Conservation (phyloP, 768 basidiomycete genomes). For the Lentinus tigrinus region DNA sequence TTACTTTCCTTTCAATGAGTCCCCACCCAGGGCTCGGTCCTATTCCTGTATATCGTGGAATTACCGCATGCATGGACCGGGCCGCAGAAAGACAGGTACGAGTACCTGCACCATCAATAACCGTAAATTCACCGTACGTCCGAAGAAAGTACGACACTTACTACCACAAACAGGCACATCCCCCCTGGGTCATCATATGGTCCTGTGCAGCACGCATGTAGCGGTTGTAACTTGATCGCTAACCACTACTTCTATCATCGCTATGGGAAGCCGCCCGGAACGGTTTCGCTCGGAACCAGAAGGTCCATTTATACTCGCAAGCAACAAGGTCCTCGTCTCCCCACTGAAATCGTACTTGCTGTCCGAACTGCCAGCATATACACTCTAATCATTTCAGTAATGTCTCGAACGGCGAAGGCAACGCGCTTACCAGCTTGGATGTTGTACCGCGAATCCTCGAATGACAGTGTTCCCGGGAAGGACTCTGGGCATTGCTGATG, state of each 20-base stretch:
- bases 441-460: constrained; percentile 11
- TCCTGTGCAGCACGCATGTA: no score
- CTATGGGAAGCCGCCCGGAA: background rate
- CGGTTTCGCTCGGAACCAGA: constrained; percentile 7
- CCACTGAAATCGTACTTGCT: constrained; percentile 16
- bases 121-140: no score
- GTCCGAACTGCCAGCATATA: constrained; percentile 11
- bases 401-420: background rate
- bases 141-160: no score
- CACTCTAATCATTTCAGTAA: background rate
- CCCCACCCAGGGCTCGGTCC: no score
- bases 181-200: no score
- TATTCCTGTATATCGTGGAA: no score
- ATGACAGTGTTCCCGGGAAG: background rate
- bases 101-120: no score
- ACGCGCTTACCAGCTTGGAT: constrained; percentile 12
- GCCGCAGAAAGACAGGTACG: no score
- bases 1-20: no score
- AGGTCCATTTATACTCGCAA: constrained; percentile 17
- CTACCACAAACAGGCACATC: no score
- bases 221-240: background rate
- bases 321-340: constrained; percentile 4
- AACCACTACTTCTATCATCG: background rate
- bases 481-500: constrained; percentile 2
- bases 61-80: no score